Base-by-base conservation (phyloP, 352 stramenopile species). In the Poterioochromonas sp. region DNA sequence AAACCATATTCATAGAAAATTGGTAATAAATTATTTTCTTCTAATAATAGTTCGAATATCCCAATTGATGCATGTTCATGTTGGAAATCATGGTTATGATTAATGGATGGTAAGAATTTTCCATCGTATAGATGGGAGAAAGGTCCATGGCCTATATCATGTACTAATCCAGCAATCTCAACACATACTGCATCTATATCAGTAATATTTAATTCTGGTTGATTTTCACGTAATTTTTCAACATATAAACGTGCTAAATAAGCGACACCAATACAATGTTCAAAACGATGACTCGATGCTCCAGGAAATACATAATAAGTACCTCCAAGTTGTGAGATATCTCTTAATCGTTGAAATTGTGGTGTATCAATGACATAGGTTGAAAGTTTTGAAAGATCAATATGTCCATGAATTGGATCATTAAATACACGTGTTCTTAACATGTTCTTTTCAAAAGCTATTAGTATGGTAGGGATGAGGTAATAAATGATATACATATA, bases 111-210 rank as follows among this genome's bases (percentile, higher is more conserved):
- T 83, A 95, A 91, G 79, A 95, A 94, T 71, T 91, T 85, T 64
- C 88, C 86, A 80, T 95, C 90, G 79, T 92, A 95, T n/a, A 94
- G 85, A 65, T 95, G 90, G 44, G 88, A 93, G 79, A 94, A 95
- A 12, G 90, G 90, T 0, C 90, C 90, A 78, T 95, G 90, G 0
- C 90, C 90, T 37, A 95, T 80, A 74, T 94, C 89, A 62, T 94
- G 90, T 60, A 90, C 84, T 44, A 94, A 76, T 18, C 88, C 90
- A 8, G 90, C 82, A 35, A 86, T 54, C 29, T 74, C 65, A 35
- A 74, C 5, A 37, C 65, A 74, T 18, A 74, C 2, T 15, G 40
- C 40, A 58, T 94, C 88, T 79, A 85, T 82, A 15, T 83, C 77
- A 12, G 87, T 90, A 68, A 95, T 89, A 63, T 85, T 83, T 0